Evolutionary conservation across 2,329 filamentous ascomycete species (phyloP), one percentile per base, ranked within the genome.

Genomic region (Fusarium sp.): DNA sequence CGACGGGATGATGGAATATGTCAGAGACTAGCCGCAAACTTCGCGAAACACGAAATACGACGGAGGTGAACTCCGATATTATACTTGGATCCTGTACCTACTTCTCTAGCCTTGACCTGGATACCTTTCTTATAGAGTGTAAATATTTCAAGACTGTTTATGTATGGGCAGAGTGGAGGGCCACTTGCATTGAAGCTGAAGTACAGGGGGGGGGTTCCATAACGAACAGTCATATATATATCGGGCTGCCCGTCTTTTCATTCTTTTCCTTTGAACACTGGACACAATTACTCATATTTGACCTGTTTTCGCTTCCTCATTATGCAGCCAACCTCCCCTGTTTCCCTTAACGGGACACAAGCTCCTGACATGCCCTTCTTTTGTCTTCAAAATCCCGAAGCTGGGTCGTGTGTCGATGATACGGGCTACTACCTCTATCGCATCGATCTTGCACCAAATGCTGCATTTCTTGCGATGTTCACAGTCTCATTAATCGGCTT

Each of bases 401-500:
- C 72, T 14, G 52, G 67, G 20, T 42, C 72, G n/a, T 85, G 83
- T 75, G 72, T 73, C 12, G 36, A 79, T n/a, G 80, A 83, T n/a
- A 44, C 33, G 24, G 78, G 72, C 66, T 86, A 83, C 75, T 89
- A 91, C 77, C 76, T 83, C 48, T 91, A 91, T 79, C 79, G 82
- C 20, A 83, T 90, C 45, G 80, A 83, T 38, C 78, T 90, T 4
- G 80, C 81, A 15, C 86, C 88, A 58, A 91, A 91, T 75, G 81
- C 83, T 49, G 75, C 84, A 51, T 90, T 89, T 75, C 72, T 87
- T 3, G 84, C 80, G 48, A 73, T 91, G 60, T 91, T 90, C 78
- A 75, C 70, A 51, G 52, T 86, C 44, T 86, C 85, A 9, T 74
- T 85, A 11, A 20, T 89, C 48, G 77, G 81, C 36, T 84, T 83